These are phyloP conservation scores for Curvularia spicifera DNA, from an alignment of 2,329 filamentous ascomycete species.

Conservation along the genomic window DNA sequence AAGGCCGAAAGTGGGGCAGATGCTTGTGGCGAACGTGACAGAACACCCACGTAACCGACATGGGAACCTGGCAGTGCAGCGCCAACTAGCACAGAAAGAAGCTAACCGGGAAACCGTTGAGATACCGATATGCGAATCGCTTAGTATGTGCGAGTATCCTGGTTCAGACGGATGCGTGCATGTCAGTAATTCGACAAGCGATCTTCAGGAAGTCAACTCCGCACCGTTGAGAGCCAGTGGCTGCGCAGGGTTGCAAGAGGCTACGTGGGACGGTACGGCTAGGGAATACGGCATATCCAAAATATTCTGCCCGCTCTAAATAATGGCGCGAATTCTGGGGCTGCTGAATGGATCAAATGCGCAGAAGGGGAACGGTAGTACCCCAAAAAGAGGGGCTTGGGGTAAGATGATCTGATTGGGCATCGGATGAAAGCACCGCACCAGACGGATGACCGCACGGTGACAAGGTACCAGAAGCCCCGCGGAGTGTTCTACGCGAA, in stretches of 20 bases:
- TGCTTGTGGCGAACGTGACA: constrained; percentile 2
- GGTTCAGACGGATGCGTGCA: background rate
- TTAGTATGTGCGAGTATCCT: background rate
- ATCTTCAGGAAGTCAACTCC: constrained; percentile 5
- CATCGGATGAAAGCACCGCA: background rate
- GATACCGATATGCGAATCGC: background rate
- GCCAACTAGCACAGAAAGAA: background rate
- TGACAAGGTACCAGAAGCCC: background rate
- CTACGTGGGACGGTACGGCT: background rate
- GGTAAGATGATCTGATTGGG: background rate
- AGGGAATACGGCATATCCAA: constrained; percentile 7
- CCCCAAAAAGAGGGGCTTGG: constrained; percentile 8
- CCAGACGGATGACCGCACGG: background rate
- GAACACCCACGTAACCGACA: background rate
- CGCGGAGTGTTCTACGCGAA: background rate
- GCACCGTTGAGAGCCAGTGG: constrained; percentile 9
- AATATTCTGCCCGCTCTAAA: background rate
- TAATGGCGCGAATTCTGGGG: constrained; percentile 1
- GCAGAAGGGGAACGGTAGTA: background rate
- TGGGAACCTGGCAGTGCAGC: background rate
- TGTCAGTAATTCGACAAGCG: background rate
- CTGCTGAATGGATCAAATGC: background rate
- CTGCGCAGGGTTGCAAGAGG: background rate
- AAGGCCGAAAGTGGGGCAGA: background rate
- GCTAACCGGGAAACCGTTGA: background rate